These are phyloP conservation scores for Globisporangium alternatum DNA, from an alignment of 352 stramenopile genomes.

Conservation along the genomic window DNA sequence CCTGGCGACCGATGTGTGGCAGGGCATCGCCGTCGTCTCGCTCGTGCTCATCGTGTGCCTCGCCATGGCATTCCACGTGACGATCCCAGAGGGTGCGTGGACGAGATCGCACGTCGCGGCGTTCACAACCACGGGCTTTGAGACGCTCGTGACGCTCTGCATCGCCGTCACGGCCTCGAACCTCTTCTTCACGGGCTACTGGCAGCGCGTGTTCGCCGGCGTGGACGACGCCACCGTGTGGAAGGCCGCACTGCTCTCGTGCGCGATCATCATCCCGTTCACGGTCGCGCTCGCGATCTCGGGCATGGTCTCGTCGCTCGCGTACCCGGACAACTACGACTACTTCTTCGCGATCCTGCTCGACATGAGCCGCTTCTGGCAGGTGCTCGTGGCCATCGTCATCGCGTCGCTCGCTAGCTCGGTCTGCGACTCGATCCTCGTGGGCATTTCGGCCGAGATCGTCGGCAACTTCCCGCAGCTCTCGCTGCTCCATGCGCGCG, in stretches of 20 bases:
- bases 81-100: slow-evolving; percentile 54
- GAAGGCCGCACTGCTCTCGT: slow-evolving; percentile 40
- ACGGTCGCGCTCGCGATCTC: slow-evolving; percentile 62
- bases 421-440: slow-evolving; percentile 70
- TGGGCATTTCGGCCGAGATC: slow-evolving; percentile 69
- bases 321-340: slow-evolving; percentile 54
- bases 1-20: slow-evolving; percentile 72
- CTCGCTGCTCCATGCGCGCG: slow-evolving; percentile 45
- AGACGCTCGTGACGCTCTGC: slow-evolving; percentile 66
- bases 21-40: slow-evolving; percentile 57
- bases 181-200: slow-evolving; percentile 80
- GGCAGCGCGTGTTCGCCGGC: slow-evolving; percentile 68
- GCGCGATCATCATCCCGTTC: slow-evolving; percentile 60
- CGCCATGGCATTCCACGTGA: slow-evolving; percentile 56
- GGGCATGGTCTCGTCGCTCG: slow-evolving; percentile 70
- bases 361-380: slow-evolving; percentile 64
- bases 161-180: slow-evolving; percentile 65
- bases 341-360: slow-evolving; percentile 77
- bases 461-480: slow-evolving; percentile 67
- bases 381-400: slow-evolving; percentile 64
- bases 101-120: slow-evolving; percentile 46
- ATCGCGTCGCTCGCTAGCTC: slow-evolving; percentile 66
- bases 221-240: slow-evolving; percentile 55
- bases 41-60: slow-evolving; percentile 60
- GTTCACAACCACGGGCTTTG: slow-evolving; percentile 62